These are phyloP conservation scores for Botrytis byssoidea DNA, from an alignment of 2,329 filamentous ascomycete genomes.

Conservation along the genomic window DNA sequence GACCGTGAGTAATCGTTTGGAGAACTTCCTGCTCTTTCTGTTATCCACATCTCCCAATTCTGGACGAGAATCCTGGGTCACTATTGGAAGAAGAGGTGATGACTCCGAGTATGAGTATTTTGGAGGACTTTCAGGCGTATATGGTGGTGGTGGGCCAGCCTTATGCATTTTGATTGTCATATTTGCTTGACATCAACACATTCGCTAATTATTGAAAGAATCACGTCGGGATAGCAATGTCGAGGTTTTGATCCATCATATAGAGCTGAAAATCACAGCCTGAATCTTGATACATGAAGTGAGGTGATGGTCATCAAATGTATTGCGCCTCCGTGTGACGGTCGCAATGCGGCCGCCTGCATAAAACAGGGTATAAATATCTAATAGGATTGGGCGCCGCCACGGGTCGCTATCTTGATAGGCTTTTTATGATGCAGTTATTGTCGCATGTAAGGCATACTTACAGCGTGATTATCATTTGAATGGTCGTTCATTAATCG, in stretches of 20 bases:
- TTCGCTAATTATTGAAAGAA: background rate
- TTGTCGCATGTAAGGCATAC: background rate
- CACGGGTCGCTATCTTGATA: background rate
- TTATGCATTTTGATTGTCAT: background rate
- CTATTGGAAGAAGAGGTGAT: background rate
- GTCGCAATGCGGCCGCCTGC: background rate
- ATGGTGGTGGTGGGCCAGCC: background rate
- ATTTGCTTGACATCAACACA: background rate
- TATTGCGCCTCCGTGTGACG: background rate
- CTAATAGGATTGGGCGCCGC: background rate
- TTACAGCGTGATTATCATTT: background rate
- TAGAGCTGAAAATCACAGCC: background rate
- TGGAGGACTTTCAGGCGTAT: background rate
- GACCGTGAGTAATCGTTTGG: background rate
- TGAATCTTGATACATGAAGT: background rate
- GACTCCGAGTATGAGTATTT: background rate
- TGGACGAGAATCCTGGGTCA: no score
- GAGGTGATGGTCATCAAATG: background rate
- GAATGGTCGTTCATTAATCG: background rate
- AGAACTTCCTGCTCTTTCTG: background rate
- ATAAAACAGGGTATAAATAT: background rate
- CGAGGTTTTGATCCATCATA: background rate
- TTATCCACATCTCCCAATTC: accelerated
- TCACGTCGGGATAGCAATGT: background rate
- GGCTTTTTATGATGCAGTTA: background rate